Conservation (phyloP, 1,139 yeast species). For the Geotrichum carabidarum region DNA sequence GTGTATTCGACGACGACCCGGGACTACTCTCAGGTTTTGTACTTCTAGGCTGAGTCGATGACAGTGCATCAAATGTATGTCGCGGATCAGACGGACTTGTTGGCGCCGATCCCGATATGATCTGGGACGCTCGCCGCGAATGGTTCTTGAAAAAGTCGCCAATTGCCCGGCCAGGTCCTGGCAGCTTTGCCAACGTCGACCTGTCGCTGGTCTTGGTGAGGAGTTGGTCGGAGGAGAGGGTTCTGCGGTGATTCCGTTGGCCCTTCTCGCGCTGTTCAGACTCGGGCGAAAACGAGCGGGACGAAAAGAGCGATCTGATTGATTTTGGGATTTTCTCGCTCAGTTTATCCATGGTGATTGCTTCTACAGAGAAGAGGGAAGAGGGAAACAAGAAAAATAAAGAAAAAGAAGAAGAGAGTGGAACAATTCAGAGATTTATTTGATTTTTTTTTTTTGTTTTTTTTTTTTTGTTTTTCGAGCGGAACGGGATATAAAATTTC, state of each 20-base stretch:
- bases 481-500: too few species aligned
- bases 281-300: not conserved
- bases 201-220: not conserved
- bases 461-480: too few species aligned
- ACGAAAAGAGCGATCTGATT: not conserved
- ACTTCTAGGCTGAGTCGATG: too few species aligned
- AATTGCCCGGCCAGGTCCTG: not conserved
- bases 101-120: too few species aligned
- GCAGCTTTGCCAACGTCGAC: not conserved
- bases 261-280: too few species aligned
- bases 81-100: too few species aligned
- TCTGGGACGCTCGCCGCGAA: not conserved
- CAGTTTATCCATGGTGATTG: not conserved
- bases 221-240: not conserved
- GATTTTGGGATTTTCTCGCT: slow-evolving; percentile 2
- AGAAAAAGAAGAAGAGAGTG: not conserved
- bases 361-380: not conserved
- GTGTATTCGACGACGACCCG: too few species aligned
- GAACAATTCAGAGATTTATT: not conserved
- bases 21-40: too few species aligned
- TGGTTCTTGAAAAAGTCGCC: not conserved
- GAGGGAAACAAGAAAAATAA: not conserved
- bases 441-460: too few species aligned
- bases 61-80: too few species aligned
- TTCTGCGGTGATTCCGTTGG: not conserved